Evolutionary conservation across 768 basidiomycete genomes (phyloP), one percentile per base, ranked within the genome.

Genomic region (Mycena leptocephala): DNA sequence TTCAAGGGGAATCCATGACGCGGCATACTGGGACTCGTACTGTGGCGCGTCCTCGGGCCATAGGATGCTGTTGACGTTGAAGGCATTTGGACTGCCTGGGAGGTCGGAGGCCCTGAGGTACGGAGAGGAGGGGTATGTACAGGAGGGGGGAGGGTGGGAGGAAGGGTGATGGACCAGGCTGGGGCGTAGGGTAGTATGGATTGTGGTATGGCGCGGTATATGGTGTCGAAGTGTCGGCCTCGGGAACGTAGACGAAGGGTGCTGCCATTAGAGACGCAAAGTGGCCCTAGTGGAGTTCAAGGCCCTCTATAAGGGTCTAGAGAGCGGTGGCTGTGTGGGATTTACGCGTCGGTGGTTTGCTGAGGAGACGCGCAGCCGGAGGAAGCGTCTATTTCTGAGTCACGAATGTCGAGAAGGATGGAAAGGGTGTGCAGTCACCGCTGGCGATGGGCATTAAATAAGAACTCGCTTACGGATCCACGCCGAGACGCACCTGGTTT

Each of bases 231-330:
- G 30, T 7, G 8, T 70, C 58, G 0, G 64, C 64, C 51, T 78
- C 73, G 14, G 73, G 73, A 28, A 78, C 69, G 51, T 22, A 78
- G 39, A 78, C 39, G 53, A 78, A 78, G 14, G 77, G 77, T 16
- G 69, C 35, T 13, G 77, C 70, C 77, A 78, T 78, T 41, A 28
- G 7, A 48, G 37, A 26, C 24, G 8, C 16, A 35, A 41, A 58
- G 22, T 53, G 37, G 8, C 37, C n/a, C 5, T 32, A 2, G 26
- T 7, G n/a, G 5, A 14, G 1, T 11, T 28, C 24, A 4, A 22
- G 9, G 37, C 6, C 13, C 35, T 69, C 37, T 69, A 63, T 74
- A 66, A 16, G 39, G n/a, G 3, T 3, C 10, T 3, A 8, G 35
- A 14, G 26, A 55, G 7, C 32, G n/a, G 26, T 24, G 73, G 67